Conservation (phyloP, 2,329 filamentous ascomycete species). For the Furcasterigmium furcatum region DNA sequence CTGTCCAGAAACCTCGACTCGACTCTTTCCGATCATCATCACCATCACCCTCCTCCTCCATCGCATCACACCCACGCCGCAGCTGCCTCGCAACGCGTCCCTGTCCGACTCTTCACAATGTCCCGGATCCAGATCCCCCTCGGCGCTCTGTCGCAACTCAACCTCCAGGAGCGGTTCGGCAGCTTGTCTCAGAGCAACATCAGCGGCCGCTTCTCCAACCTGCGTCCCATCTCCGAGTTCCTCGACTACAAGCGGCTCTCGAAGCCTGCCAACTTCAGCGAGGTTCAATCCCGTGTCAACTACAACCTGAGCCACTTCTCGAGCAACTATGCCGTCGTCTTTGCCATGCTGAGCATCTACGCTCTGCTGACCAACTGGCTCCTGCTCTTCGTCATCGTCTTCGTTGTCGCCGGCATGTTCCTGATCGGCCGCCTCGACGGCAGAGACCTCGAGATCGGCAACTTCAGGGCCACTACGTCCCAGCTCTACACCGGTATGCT, state of each 20-base stretch:
- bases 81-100: no score
- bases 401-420: constrained; percentile 84
- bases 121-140: constrained; percentile 88
- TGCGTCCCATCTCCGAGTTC: constrained; percentile 89
- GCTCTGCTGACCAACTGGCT: constrained; percentile 82
- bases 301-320: constrained; percentile 98
- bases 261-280: constrained; percentile 87
- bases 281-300: constrained; percentile 89
- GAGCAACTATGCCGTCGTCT: constrained; percentile 95
- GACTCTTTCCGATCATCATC: no score
- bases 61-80: no score
- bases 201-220: constrained; percentile 82
- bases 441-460: constrained; percentile 82
- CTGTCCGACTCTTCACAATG: no score
- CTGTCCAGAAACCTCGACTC: no score
- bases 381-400: constrained; percentile 87
- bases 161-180: constrained; percentile 80
- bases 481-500: constrained; percentile 92
- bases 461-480: constrained; percentile 78
- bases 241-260: constrained; percentile 92
- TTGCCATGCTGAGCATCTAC: constrained; percentile 95
- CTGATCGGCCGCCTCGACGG: constrained; percentile 88
- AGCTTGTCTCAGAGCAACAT: constrained; percentile 77
- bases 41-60: no score
- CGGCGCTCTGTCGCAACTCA: constrained; percentile 84